These are phyloP conservation scores for Elaeis guineensis DNA, from an alignment of 176 grass and related monocot species.

Conservation along the genomic window DNA sequence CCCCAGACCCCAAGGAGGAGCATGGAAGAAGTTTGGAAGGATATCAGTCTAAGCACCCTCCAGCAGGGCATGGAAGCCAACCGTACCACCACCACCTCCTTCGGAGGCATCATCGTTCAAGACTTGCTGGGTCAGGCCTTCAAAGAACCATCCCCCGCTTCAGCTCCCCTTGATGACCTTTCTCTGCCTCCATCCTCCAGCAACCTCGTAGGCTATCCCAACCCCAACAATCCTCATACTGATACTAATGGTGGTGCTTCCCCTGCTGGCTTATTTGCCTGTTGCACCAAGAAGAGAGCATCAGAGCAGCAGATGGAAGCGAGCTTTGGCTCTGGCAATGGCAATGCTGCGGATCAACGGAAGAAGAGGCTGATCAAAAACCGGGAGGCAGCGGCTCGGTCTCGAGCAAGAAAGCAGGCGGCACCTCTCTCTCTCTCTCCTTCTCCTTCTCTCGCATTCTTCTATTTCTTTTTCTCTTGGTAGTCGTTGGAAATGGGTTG, in stretches of 20 bases:
- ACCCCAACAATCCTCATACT: not conserved
- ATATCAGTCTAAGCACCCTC: not conserved
- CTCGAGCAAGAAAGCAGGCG: conserved; percentile 20
- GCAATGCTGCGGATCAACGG: not conserved
- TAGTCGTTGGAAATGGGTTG: too few species aligned
- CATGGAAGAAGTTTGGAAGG: conserved; percentile 23
- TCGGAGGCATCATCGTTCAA: not conserved
- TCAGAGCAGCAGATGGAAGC: not conserved
- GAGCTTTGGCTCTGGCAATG: not conserved
- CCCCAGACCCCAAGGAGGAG: not conserved
- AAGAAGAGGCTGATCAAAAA: conserved; percentile 25
- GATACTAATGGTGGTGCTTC: not conserved
- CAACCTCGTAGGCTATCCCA: not conserved
- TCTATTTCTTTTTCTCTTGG: not conserved
- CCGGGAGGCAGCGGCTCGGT: conserved; percentile 14
- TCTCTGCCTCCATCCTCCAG: not conserved
- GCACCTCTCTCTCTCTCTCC: not conserved
- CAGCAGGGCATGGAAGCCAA: not conserved
- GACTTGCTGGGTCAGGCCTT: not conserved
- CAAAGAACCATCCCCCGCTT: not conserved
- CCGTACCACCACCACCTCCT: not conserved
- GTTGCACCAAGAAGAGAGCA: not conserved
- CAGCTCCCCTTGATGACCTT: not conserved
- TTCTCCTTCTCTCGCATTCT: not conserved
- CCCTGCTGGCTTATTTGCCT: not conserved